These are phyloP conservation scores for Zygnema circumcarinatum DNA, from an alignment of 139 green algal species.

Conservation along the genomic window DNA sequence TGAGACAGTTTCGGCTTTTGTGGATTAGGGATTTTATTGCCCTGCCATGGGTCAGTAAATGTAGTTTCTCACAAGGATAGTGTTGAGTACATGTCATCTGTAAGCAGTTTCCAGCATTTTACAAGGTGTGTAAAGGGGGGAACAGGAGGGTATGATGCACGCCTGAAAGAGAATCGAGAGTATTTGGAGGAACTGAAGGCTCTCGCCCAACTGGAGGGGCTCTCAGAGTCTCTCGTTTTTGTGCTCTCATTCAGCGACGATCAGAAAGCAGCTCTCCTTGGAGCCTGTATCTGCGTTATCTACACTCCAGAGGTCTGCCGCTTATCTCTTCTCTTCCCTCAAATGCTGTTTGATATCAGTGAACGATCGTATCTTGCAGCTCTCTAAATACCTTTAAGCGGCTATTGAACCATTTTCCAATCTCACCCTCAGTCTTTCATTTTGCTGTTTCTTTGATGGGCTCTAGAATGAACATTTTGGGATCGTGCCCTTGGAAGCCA, in stretches of 20 bases:
- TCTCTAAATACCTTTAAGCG: background rate
- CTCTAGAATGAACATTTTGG: constrained; percentile 94
- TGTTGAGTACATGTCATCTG: no score
- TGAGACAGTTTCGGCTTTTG: no score
- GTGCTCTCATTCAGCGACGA: constrained; percentile 84
- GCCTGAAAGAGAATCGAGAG: constrained; percentile 89
- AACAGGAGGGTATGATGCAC: constrained; percentile 88
- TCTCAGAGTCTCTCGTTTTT: constrained; percentile 79
- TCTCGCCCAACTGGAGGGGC: constrained; percentile 64
- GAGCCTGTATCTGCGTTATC: constrained; percentile 71
- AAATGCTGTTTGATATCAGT: background rate
- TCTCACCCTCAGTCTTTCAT: background rate
- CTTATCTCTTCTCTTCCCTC: background rate
- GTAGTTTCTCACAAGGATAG: no score
- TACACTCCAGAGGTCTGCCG: constrained; percentile 78
- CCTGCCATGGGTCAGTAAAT: no score
- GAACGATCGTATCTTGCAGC: background rate
- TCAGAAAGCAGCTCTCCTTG: constrained; percentile 77
- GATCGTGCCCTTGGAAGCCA: constrained; percentile 97
- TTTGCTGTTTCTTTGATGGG: constrained; percentile 40
- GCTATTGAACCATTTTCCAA: background rate
- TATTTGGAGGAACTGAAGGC: constrained; percentile 76
- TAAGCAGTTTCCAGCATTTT: no score
- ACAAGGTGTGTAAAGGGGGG: background rate
- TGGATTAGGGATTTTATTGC: no score